Conservation (phyloP, 2,329 filamentous ascomycete genomes). For the Penicillium sp. region DNA sequence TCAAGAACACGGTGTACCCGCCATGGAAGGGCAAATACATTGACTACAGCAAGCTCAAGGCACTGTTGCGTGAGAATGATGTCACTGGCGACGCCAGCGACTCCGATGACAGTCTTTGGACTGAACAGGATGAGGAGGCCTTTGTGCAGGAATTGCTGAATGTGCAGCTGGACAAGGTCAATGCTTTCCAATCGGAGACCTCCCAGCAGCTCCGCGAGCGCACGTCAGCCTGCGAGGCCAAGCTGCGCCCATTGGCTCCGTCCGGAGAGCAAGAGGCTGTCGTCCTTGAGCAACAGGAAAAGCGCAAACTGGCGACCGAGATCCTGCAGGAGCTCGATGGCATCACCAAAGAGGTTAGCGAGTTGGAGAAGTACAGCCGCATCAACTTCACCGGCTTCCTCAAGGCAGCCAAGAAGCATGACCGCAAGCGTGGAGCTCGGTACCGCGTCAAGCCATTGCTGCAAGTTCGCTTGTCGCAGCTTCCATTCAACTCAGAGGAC, state of each 20-base stretch:
- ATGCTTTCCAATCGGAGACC: constrained; percentile 81
- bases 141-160: constrained; percentile 97
- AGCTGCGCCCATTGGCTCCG: constrained; percentile 59
- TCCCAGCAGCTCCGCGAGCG: constrained; percentile 79
- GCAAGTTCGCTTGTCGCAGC: constrained; percentile 81
- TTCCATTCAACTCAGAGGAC: constrained; percentile 93
- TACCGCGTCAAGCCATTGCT: constrained; percentile 92
- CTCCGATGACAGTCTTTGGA: constrained; percentile 70
- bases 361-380: constrained; percentile 91
- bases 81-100: constrained; percentile 46
- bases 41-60: constrained; percentile 92
- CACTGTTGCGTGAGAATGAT: constrained; percentile 76
- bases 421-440: constrained; percentile 80
- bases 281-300: constrained; percentile 43
- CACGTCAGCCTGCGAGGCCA: constrained; percentile 67
- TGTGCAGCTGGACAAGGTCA: constrained; percentile 91
- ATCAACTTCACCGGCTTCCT: constrained; percentile 98
- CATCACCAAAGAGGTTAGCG: constrained; percentile 87
- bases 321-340: constrained; percentile 77
- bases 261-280: constrained; percentile 35
- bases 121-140: constrained; percentile 85
- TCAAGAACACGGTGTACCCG: constrained; percentile 74
- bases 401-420: constrained; percentile 99
- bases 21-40: constrained; percentile 95
- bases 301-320: constrained; percentile 60